Evolutionary conservation across 2,329 filamentous ascomycete genomes (phyloP), one percentile per base, ranked within the genome.

Genomic region (Xylaria sp.): DNA sequence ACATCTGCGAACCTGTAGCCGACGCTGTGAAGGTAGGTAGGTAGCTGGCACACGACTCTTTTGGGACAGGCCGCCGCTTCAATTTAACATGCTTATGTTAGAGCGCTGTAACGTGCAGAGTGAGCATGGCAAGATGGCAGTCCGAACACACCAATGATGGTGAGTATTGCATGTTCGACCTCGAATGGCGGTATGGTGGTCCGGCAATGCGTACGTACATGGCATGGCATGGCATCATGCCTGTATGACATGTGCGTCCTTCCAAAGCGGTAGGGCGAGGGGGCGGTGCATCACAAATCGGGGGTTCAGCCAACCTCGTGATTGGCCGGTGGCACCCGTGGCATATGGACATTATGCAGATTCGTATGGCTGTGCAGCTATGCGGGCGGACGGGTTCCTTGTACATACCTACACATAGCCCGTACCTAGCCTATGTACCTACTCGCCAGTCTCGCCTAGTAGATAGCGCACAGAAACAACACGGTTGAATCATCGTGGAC

Each of bases 1-100:
- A 61, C 55, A 59, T 61, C 29, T 59, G 55, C 58, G 58, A 61
- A 52, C n/a, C n/a, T n/a, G 58, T 45, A 45, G 38, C 52, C 16
- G 56, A 43, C 26, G 29, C 52, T 42, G 48, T 39, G 16, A 56
- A 51, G 42, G 43, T 39, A 56, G 58, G 16, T 54, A 51, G 42
- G 43, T 39, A 56, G 58, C 58, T 61, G 52, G 50, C 43, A 29
- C 42, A 16, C 20, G 29, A 34, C 54, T 48, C 39, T 24, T 61
- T 61, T 49, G 44, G 52, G 47, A 48, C 50, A 61, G 54, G 59
- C 50, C 55, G 58, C 55, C 55, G 56, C 50, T 56, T 54, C 50
- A 48, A 47, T 39, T 34, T 48, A 52, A 59, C 48, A 54, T 52
- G 48, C 56, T 50, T 59, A 58, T 49, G 56, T 56, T 59, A 48